A percentile compares a stretch with the other conserved stretches of the same genome.
These are phyloP conservation scores for Harringtonia lauricola DNA, from an alignment of 2,329 filamentous ascomycete species.

Conservation along the genomic window DNA sequence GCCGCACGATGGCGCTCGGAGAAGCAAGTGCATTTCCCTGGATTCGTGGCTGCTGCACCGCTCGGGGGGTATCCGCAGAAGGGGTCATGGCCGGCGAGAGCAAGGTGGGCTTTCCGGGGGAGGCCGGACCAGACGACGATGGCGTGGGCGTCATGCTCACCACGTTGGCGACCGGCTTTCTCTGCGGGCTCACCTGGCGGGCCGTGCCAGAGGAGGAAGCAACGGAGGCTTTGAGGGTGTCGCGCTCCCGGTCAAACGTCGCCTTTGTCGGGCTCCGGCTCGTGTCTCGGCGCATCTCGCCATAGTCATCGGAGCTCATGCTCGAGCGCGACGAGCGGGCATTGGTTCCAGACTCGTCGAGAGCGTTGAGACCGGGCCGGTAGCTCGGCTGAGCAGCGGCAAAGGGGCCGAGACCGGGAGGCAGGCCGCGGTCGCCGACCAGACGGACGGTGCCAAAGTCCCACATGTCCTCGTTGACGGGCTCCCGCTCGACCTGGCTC, in stretches of 20 bases:
- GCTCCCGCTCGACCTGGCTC: slow-evolving; percentile 42
- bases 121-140: slow-evolving; percentile 49
- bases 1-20: slow-evolving; percentile 21
- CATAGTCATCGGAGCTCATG: slow-evolving; percentile 38
- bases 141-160: slow-evolving; percentile 35
- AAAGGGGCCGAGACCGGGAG: slow-evolving; percentile 13
- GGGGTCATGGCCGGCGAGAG: no score
- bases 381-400: slow-evolving; percentile 18
- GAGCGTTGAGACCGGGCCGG: slow-evolving; percentile 50
- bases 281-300: slow-evolving; percentile 36
- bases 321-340: slow-evolving; percentile 48
- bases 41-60: neutral
- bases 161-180: slow-evolving; percentile 35
- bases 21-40: slow-evolving; percentile 5
- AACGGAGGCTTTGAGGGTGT: slow-evolving; percentile 42
- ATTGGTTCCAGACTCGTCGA: slow-evolving; percentile 78
- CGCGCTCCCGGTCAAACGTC: slow-evolving; percentile 28
- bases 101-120: slow-evolving; percentile 32
- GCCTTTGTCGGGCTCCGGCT: slow-evolving; percentile 44
- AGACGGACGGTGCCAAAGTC: slow-evolving; percentile 94
- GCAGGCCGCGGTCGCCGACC: slow-evolving; percentile 47
- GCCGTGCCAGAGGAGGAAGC: slow-evolving; percentile 25
- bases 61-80: no score
- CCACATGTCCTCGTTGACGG: slow-evolving; percentile 78
- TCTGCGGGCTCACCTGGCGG: slow-evolving; percentile 49